Conservation (phyloP, 192 early-diverging fungal genomes). For the Jimgerdemannia lactiflua region DNA sequence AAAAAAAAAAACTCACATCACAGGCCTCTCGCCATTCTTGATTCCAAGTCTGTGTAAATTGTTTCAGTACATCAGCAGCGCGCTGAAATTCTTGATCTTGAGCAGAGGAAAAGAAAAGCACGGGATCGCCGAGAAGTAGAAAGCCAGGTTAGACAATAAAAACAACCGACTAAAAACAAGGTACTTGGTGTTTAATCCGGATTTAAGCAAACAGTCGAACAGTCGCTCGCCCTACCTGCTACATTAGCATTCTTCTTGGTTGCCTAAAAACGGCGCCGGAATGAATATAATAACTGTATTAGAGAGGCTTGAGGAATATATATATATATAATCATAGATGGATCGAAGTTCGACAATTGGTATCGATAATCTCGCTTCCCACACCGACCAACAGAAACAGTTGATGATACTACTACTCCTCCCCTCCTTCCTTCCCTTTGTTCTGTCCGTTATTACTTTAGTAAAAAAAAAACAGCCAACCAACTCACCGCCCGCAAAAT, state of each 20-base stretch:
- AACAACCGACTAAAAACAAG: no score
- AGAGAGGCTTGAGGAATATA: no score
- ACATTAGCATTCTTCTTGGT: background rate
- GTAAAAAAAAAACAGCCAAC: no score
- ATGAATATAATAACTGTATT: no score
- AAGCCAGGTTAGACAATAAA: no score
- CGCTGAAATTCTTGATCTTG: slow-evolving; percentile 49
- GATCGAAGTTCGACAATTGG: no score
- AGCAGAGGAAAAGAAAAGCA: background rate
- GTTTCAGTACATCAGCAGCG: slow-evolving; percentile 29
- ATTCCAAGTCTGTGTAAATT: slow-evolving; percentile 44
- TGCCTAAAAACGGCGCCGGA: no score
- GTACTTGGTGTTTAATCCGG: no score
- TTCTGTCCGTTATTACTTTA: background rate
- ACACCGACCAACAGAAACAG: background rate
- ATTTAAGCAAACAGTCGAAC: no score
- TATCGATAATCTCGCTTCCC: no score
- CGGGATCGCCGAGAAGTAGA: no score
- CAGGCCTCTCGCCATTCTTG: slow-evolving; percentile 45
- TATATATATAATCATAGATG: no score
- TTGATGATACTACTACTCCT: background rate
- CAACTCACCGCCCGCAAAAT: background rate
- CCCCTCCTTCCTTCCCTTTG: background rate
- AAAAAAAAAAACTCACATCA: slow-evolving; percentile 26
- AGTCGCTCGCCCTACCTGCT: background rate